Percentiles rank a stretch among this genome's conserved stretches.
Conservation (phyloP, 352 stramenopile genomes). For the Globisporangium perplexum region DNA sequence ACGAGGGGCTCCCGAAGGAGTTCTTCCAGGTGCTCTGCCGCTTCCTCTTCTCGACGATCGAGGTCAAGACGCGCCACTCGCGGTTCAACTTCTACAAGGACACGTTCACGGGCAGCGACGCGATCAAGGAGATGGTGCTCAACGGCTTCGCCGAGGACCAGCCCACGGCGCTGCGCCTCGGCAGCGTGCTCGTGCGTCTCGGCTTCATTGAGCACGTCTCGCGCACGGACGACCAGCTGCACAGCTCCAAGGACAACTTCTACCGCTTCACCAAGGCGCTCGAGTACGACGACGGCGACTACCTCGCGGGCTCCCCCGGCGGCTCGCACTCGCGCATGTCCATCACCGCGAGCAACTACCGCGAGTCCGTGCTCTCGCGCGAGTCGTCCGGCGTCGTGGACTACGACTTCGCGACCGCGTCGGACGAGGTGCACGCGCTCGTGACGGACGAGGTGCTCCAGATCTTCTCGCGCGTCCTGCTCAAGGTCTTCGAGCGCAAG, state of each 20-base stretch:
- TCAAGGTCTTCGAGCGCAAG: slow-evolving; percentile 83
- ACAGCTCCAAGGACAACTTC: slow-evolving; percentile 83
- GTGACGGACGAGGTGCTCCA: slow-evolving; percentile 74
- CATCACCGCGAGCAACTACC: slow-evolving; percentile 64
- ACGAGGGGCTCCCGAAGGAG: slow-evolving; percentile 70
- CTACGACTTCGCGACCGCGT: slow-evolving; percentile 71
- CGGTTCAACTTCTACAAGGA: slow-evolving; percentile 88
- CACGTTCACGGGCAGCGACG: slow-evolving; percentile 70
- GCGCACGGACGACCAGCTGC: slow-evolving; percentile 64
- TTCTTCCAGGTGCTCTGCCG: slow-evolving; percentile 72
- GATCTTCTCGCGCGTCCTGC: slow-evolving; percentile 58
- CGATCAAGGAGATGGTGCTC: slow-evolving; percentile 65
- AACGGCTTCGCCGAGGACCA: slow-evolving; percentile 79
- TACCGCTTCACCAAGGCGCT: slow-evolving; percentile 76
- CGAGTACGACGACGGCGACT: slow-evolving; percentile 38
- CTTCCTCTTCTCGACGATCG: slow-evolving; percentile 67
- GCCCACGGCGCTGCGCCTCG: slow-evolving; percentile 53
- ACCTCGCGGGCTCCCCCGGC: slow-evolving; percentile 17
- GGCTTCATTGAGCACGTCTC: slow-evolving; percentile 83
- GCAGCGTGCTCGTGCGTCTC: slow-evolving; percentile 76
- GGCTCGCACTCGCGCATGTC: slow-evolving; percentile 31
- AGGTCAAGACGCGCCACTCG: slow-evolving; percentile 79
- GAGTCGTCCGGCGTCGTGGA: slow-evolving; percentile 50
- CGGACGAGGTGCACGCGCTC: slow-evolving; percentile 73
- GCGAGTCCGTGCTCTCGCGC: slow-evolving; percentile 65